phyloP scores from a whole-genome alignment of 78 protist species.

The Guillardia theta region DNA sequence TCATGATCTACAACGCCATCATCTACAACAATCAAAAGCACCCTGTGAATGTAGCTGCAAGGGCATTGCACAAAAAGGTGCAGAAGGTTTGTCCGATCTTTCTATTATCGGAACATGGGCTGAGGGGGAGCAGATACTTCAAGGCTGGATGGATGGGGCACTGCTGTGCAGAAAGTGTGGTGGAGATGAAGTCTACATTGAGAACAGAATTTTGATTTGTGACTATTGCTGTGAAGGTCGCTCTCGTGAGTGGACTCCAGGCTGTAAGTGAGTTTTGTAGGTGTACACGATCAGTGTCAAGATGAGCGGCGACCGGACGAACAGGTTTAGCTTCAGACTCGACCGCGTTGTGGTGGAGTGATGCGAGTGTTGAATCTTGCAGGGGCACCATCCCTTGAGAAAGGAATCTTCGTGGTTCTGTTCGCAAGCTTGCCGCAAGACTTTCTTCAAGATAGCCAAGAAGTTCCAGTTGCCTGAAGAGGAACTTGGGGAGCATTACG shows the following conservation, averaged over 20 bases:
- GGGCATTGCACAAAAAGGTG: neutral
- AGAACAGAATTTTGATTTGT: neutral
- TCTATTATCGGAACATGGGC: too few relatives aligned
- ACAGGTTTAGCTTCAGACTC: neutral
- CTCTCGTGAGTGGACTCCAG: too few relatives aligned
- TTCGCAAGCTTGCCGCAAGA: neutral
- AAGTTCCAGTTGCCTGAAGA: neutral
- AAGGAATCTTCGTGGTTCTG: slow-evolving; percentile 9
- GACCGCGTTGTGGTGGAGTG: neutral
- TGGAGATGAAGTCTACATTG: neutral
- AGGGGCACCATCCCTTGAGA: neutral
- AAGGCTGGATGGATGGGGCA: neutral
- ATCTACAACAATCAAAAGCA: neutral
- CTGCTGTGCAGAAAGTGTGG: neutral
- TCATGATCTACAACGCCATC: neutral
- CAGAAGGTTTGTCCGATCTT: too few relatives aligned
- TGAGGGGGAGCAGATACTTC: too few relatives aligned
- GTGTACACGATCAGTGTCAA: neutral
- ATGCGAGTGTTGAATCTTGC: neutral
- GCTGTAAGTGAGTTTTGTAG: too few relatives aligned
- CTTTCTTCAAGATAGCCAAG: neutral
- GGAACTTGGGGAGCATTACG: neutral
- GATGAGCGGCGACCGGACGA: neutral
- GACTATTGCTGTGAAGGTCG: slow-evolving; percentile 17
- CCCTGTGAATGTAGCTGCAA: neutral